phyloP scores from a whole-genome alignment of 257 asterid species.

The Paraleonurus japonicus region DNA sequence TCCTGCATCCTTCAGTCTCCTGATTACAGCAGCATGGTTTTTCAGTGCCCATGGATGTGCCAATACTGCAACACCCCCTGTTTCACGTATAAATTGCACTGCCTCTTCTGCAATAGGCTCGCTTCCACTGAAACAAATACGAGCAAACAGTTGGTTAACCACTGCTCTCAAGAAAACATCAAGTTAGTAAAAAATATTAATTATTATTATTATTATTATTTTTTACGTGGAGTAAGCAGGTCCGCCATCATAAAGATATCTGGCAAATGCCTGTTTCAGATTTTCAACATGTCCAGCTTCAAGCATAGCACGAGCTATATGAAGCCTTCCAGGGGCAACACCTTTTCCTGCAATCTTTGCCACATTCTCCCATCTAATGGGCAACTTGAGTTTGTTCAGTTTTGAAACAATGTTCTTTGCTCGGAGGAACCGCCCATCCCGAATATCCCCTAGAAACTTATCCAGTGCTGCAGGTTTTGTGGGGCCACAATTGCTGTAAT shows the following conservation, averaged over 20 bases:
- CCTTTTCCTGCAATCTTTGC: conserved; percentile 89
- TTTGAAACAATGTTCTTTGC: conserved; percentile 85
- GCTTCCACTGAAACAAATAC: conserved; percentile 62
- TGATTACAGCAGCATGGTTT: conserved; percentile 63
- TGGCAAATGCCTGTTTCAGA: conserved; percentile 81
- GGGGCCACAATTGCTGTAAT: conserved; percentile 93
- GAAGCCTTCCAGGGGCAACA: conserved; percentile 96
- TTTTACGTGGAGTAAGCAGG: conserved; percentile 99
- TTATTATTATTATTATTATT: no score
- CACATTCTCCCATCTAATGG: conserved; percentile 81
- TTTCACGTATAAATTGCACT: conserved; percentile 66
- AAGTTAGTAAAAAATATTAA: not conserved
- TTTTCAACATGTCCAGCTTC: conserved; percentile 97
- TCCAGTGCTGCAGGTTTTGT: conserved; percentile 56
- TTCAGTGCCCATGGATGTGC: conserved; percentile 99
- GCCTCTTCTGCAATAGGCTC: conserved; percentile 90
- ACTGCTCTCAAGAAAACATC: not conserved
- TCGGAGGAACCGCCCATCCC: conserved; percentile 83
- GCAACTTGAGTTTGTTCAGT: conserved; percentile 77
- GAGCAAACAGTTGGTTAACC: conserved; percentile 9
- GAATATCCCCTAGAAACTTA: conserved; percentile 57
- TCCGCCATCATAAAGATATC: conserved; percentile 92
- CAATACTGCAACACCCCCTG: conserved; percentile 92
- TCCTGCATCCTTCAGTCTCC: conserved; percentile 81
- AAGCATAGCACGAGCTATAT: conserved; percentile 95